Conservation (phyloP, 1,139 yeast genomes). For the Yamadazyma dendronema region DNA sequence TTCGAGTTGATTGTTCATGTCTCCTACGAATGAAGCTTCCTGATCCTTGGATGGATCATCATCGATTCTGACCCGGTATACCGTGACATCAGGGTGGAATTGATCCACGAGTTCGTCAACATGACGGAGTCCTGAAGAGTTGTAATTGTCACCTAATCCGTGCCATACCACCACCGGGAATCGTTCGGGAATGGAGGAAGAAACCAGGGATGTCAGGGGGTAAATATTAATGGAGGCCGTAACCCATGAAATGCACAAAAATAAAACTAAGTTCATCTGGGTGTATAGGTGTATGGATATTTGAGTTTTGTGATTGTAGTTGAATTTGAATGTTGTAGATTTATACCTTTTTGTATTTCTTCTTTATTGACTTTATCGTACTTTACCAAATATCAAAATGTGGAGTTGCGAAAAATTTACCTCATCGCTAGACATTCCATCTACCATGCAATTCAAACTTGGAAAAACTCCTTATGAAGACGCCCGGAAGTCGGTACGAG, state of each 20-base stretch:
- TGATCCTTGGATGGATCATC: slow-evolving; percentile 52
- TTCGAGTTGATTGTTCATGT: slow-evolving; percentile 42
- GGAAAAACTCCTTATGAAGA: slow-evolving; percentile 24
- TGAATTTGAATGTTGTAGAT: background rate
- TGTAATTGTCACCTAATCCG: slow-evolving; percentile 76
- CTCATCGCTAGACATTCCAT: too few species aligned
- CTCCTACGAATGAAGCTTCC: slow-evolving; percentile 57
- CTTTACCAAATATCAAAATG: background rate
- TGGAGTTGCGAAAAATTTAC: background rate
- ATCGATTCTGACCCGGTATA: slow-evolving; percentile 54
- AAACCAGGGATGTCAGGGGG: too few species aligned
- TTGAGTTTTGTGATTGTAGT: too few species aligned
- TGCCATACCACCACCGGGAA: slow-evolving; percentile 78
- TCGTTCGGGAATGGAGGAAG: too few species aligned
- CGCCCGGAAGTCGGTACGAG: slow-evolving; percentile 33
- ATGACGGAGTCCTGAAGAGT: slow-evolving; percentile 58
- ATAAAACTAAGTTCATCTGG: too few species aligned
- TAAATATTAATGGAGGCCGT: too few species aligned
- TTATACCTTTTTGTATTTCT: slow-evolving; percentile 2
- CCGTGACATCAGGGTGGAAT: slow-evolving; percentile 49
- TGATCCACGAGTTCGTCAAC: slow-evolving; percentile 42
- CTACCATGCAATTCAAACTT: slow-evolving; percentile 16
- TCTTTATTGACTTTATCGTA: background rate
- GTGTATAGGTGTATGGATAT: too few species aligned
- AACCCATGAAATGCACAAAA: too few species aligned